Base-by-base conservation (phyloP, 2,329 filamentous ascomycete genomes). In the Colletotrichum musicola region DNA sequence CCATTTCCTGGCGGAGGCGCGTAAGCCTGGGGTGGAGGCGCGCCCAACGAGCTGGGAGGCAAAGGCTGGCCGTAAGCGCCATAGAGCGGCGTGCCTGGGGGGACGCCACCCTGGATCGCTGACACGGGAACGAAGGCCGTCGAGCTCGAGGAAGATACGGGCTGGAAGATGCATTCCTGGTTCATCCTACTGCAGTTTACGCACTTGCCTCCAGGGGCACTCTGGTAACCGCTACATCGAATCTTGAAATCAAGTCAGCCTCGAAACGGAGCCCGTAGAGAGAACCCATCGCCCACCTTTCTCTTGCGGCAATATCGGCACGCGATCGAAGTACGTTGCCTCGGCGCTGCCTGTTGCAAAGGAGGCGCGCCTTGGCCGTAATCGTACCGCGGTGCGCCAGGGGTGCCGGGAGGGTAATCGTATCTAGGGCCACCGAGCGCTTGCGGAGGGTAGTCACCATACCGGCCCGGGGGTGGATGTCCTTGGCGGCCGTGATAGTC, bases 171-270 rank as follows among this genome's bases (percentile, higher is more conserved):
- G 68, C 87, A 89, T 69, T 89, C 87, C 72, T 89, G 88, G 56
- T 87, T 87, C 79, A 89, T 88, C 70, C 88, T 86, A 46, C 87
- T 86, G 73, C 87, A 89, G 72, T 89, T 89, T 62, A 86, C 84
- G 72, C 87, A 89, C 71, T 89, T 88, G 12, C 87, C 87, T 20
- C 87, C 87, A 0, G 85, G 84, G 0, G 85, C 86, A 70, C 86
- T 88, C 67, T 87, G 84, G 71, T 89, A 89, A 30, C 87, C 87
- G 69, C 86, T 89, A 79, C 87, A 89, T 44, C 87, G 86, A 71
- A 89, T 89, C 87, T 89, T 35, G 25, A 18, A 22, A 22, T 22
- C 22, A 49, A 42, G 6, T 66, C 70, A 65, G 61, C 46, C 14
- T 27, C 9, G 30, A 35, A 38, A 35, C 16, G 20, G 9, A 46